Evolutionary conservation across 1,139 yeast genomes (phyloP).

Genomic region (Candida freyschussii): DNA sequence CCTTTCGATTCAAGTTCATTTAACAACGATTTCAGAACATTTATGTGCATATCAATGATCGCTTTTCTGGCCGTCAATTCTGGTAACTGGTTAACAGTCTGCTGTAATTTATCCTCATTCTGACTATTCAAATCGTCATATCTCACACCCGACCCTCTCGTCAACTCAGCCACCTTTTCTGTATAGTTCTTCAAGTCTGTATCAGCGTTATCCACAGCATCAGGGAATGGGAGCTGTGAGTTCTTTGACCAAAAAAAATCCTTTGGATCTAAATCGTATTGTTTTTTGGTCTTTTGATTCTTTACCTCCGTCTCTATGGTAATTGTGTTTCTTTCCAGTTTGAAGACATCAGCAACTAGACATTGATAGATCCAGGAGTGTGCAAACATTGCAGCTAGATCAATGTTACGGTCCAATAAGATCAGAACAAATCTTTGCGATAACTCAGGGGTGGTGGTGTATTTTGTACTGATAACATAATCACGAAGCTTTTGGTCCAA

Average conservation of each 20-base stretch:
- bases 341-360: conserved; percentile 88
- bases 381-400: conserved; percentile 87
- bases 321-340: conserved; percentile 72
- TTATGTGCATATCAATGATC: conserved; percentile 95
- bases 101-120: conserved; percentile 67
- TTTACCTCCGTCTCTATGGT: conserved; percentile 47
- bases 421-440: conserved; percentile 71
- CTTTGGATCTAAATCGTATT: conserved; percentile 82
- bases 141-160: conserved; percentile 71
- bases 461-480: conserved; percentile 66
- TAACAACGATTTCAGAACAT: conserved; percentile 79
- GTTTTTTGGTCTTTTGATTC: conserved; percentile 40
- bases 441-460: conserved; percentile 25
- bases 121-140: conserved; percentile 68
- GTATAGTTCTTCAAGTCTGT: conserved; percentile 75
- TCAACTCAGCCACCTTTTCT: conserved; percentile 79
- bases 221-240: conserved; percentile 90
- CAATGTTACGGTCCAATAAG: conserved; percentile 81
- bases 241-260: conserved; percentile 91
- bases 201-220: conserved; percentile 95
- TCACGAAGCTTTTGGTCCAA: conserved; percentile 80
- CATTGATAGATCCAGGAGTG: conserved; percentile 99
- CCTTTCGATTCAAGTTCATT: conserved; percentile 81
- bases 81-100: conserved; percentile 88
- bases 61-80: conserved; percentile 85